Evolutionary conservation across 306 rosid species (phyloP), one percentile per base, ranked within the genome.

Genomic region (Pueraria montana): DNA sequence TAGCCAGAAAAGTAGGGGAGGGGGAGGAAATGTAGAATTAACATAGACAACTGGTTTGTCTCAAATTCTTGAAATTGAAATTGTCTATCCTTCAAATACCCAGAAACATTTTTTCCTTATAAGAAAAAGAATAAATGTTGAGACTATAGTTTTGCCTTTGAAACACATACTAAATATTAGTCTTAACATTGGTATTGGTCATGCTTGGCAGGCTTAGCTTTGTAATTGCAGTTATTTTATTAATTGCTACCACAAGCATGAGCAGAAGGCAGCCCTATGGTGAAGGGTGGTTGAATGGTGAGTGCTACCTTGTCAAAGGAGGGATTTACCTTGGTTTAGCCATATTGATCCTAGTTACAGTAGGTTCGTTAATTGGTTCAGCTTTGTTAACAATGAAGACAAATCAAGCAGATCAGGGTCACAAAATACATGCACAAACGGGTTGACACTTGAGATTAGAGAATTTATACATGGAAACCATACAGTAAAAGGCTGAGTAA

Each of bases 221-320:
- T 87, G 94, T 87, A 73, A 63, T 88, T 30, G 95, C 86, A 32
- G 86, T 82, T 14, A 58, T 82, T 26, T 48, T 95, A 72, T 63
- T 95, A 82, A 72, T 90, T 24, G 58, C 79, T 46, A 93, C 90
- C 8, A 86, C 90, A 72, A 95, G 99, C 80, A 95, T 95, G 98
- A 95, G 85, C 87, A 87, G 77, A 68, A 83, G 18, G 50, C 99
- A 95, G 49, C 24, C 83, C 6, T 95, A 93, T 85, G 93, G 96
- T 20, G 70, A 46, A 76, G 99, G 97, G 48, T 95, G 99, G 99
- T 77, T 95, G 65, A 81, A 89, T 53, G 94, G 97, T n/a, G 93
- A 95, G 52, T 95, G 99, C 82, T 95, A 93, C 83, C 32, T 92
- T 0, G 98, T 93, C 49, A 95, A 80, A 75, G 62, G 70, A 10